These are phyloP conservation scores for Bolboschoenus planiculmis DNA, from an alignment of 176 grass and related monocot genomes.

Conservation along the genomic window DNA sequence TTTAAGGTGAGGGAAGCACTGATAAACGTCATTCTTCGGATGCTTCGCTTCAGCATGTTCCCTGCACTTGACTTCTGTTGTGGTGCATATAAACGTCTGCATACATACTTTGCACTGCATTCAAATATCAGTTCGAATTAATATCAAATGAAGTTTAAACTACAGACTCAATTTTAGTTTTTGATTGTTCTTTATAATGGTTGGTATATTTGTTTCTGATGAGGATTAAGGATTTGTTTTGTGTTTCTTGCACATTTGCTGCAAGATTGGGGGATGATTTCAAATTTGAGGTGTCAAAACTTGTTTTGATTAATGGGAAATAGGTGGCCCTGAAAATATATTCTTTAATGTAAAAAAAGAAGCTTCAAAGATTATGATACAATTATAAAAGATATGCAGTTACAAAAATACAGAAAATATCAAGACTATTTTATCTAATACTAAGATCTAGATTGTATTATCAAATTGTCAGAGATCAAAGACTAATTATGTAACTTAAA, in stretches of 20 bases:
- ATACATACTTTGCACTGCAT: constrained; percentile 99
- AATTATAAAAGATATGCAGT: background rate
- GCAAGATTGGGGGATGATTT: background rate
- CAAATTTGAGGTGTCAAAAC: background rate
- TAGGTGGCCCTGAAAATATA: background rate
- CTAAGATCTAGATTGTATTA: background rate
- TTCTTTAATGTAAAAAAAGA: background rate
- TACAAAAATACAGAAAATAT: background rate
- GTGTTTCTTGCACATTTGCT: background rate
- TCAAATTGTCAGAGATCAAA: background rate
- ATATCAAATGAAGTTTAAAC: constrained; percentile 3
- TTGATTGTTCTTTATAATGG: background rate
- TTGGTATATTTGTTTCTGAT: background rate
- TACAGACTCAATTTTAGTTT: background rate
- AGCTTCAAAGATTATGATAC: background rate
- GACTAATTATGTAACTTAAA: background rate
- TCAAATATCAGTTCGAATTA: background rate
- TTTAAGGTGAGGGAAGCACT: constrained; percentile 95
- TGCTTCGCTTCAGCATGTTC: constrained; percentile 98
- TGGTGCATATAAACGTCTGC: constrained; percentile 99
- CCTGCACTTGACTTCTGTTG: constrained; percentile 91
- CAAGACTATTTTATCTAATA: background rate
- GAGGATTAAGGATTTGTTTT: background rate
- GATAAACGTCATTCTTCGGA: constrained; percentile 57
- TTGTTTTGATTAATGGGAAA: background rate